Evolutionary conservation across 2,329 filamentous ascomycete genomes (phyloP), one percentile per base, ranked within the genome.

Genomic region (Dothistroma pini): DNA sequence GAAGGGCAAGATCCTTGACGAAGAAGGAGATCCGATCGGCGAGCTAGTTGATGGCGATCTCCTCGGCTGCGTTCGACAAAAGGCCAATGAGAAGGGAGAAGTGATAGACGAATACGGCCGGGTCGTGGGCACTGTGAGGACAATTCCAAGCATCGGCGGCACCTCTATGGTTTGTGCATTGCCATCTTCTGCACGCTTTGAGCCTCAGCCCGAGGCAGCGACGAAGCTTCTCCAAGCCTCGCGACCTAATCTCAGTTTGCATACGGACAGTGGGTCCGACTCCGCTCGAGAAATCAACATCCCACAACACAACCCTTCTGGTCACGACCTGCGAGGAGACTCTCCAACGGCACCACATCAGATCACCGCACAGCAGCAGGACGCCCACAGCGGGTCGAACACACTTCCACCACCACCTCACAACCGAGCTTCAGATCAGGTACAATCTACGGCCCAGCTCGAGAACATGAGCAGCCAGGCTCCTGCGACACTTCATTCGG

Each of bases 1-100:
- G 74, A 81, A 81, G 68, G 79, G 79, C 68, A 77, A 77, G 66
- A 75, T 81, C 31, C 74, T 81, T 41, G 75, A 81, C 59, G 75
- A 77, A 57, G 79, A 81, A 41, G 79, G 79, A 22, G 78, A 80
- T 56, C 72, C 76, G 55, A 80, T 81, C 62, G 79, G 79, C 35
- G 75, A 80, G 70, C 75, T 81, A 25, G 72, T 73, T 57, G 77
- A 80, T 31, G 79, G 79, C 22, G 79, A 81, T 35, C 63, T 74
- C 58, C 71, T 75, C 47, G 71, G 77, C 50, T 78, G 75, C 58
- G 78, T 79, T 29, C 77, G 79, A 56, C 79, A 80, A 71, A 78
- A 70, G 55, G 70, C 77, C 62, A 79, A 80, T 67, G 77, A 75
- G 14, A 74, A 76, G 65, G 79, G 79, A 49, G 78, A 80, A 59